Evolutionary conservation across 140 eudicot genomes (phyloP), one percentile per base, ranked within the genome.

Genomic region (Flaveria floridana): DNA sequence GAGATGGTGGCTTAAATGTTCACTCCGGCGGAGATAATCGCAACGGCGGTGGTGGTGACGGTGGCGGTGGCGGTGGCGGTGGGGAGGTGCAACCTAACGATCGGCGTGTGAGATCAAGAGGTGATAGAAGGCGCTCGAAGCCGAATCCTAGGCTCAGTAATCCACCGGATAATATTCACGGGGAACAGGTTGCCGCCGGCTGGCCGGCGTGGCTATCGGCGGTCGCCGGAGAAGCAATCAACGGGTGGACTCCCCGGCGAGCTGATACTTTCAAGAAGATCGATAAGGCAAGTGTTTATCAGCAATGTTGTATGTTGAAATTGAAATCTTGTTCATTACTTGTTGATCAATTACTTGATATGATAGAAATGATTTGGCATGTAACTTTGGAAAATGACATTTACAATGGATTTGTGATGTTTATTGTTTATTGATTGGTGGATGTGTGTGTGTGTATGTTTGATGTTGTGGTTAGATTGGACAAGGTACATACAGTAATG

Each of bases 171-270:
- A 72, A 79, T 59, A 44, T 89, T 20, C 88, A 80, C 73, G 95
- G 95, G 5, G 95, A 86, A 83, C 95, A 86, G 65, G 91, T 89
- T 65, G 95, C 95, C 23, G 95, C 95, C 4, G 95, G 91, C 12
- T 88, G 95, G 95, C 95, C 95, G 0, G 81, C 91, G 20, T 89
- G 95, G 95, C 83, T 89, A 15, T 89, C 89, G 19, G 91, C 91
- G 0, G 95, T 89, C 13, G 91, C 89, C 3, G 95, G 95, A 57
- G 95, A 89, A 68, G 91, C 95, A 2, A 89, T 89, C 66, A 86
- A 80, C 56, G 95, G 95, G 2, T 89, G 91, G 95, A 89, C 87
- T 1, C 95, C 95, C 2, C 87, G 91, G 34, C 68, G 95, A 37
- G 95, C 95, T 2, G 95, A 89, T 71, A 80, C 91, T 58, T 89